Conservation (phyloP, 164 flowering plant species). For the Magnolia officinalis region DNA sequence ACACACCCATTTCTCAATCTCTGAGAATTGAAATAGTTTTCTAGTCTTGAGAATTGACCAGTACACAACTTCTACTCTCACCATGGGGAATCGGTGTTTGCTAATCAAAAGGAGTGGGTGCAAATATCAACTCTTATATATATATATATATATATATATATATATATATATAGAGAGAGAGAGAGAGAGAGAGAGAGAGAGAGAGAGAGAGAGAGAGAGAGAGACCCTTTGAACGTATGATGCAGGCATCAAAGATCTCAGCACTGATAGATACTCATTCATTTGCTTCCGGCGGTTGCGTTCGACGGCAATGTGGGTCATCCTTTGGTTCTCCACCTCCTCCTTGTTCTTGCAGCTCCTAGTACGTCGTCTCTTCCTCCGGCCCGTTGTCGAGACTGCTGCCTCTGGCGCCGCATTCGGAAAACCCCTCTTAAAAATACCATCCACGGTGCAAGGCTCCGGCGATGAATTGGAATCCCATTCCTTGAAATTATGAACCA, state of each 20-base stretch:
- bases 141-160: too few species aligned
- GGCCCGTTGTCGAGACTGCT: constrained; percentile 1
- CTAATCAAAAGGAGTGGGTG: too few species aligned
- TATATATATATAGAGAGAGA: too few species aligned
- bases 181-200: constrained; percentile 1
- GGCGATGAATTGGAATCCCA: constrained; percentile 32
- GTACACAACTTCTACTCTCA: too few species aligned
- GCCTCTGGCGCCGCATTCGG: constrained; percentile 3
- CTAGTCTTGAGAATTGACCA: not conserved
- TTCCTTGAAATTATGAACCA: constrained; percentile 32
- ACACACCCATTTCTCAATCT: not conserved
- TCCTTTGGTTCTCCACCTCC: constrained; percentile 57
- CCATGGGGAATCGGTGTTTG: too few species aligned
- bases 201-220: constrained; percentile 8
- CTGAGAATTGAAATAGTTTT: not conserved
- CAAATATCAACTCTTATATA: too few species aligned
- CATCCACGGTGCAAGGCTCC: constrained; percentile 6
- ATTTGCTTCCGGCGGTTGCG: constrained; percentile 56
- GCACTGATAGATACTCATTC: constrained; percentile 54
- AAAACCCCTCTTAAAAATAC: not conserved
- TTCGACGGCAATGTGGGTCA: constrained; percentile 65
- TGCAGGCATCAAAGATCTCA: constrained; percentile 52
- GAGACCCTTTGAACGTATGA: constrained; percentile 58
- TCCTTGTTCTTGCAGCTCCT: constrained; percentile 45
- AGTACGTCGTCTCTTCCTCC: constrained; percentile 37